A percentile compares a stretch with the other conserved stretches of the same genome.
Evolutionary conservation across 164 flowering plant genomes (phyloP).

Genomic region (Macadamia tetraphylla): DNA sequence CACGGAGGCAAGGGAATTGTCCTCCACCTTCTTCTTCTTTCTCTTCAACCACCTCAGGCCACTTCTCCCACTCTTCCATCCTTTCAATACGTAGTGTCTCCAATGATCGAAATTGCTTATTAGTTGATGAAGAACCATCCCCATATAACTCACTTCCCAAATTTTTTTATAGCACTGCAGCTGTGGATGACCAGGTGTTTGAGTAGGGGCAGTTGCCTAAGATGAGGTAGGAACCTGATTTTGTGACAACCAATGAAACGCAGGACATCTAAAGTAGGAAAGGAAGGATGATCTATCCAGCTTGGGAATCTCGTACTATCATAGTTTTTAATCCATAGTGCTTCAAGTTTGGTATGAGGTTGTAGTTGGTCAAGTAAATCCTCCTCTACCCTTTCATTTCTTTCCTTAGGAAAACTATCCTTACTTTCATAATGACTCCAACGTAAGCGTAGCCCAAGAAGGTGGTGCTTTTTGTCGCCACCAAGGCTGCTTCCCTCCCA

Average conservation of each 20-base stretch:
- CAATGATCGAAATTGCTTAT: too few species aligned
- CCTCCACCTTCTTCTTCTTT: too few species aligned
- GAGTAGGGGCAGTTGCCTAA: slow-evolving; percentile 8
- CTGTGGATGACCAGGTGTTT: slow-evolving; percentile 5
- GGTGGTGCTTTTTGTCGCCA: slow-evolving; percentile 10
- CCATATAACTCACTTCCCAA: slow-evolving; percentile 15
- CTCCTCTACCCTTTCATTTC: background rate
- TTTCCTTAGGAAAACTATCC: background rate
- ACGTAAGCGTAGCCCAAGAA: slow-evolving; percentile 2
- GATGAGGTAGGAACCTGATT: too few species aligned
- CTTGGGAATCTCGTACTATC: slow-evolving; percentile 4
- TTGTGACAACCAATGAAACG: too few species aligned
- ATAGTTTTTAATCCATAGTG: slow-evolving; percentile 11
- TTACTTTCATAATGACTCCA: background rate
- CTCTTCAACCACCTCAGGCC: too few species aligned
- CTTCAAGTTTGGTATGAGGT: slow-evolving; percentile 19
- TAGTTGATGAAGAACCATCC: too few species aligned
- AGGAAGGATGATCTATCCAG: slow-evolving; percentile 16
- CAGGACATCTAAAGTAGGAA: too few species aligned
- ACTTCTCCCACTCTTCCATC: too few species aligned
- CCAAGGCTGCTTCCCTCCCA: slow-evolving; percentile 9
- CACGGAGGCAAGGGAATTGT: too few species aligned
- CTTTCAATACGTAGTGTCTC: too few species aligned
- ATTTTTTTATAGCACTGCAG: background rate
- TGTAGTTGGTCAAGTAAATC: slow-evolving; percentile 17